These are phyloP conservation scores for Blastomyces parvus DNA, from an alignment of 2,329 filamentous ascomycete genomes.

Conservation along the genomic window DNA sequence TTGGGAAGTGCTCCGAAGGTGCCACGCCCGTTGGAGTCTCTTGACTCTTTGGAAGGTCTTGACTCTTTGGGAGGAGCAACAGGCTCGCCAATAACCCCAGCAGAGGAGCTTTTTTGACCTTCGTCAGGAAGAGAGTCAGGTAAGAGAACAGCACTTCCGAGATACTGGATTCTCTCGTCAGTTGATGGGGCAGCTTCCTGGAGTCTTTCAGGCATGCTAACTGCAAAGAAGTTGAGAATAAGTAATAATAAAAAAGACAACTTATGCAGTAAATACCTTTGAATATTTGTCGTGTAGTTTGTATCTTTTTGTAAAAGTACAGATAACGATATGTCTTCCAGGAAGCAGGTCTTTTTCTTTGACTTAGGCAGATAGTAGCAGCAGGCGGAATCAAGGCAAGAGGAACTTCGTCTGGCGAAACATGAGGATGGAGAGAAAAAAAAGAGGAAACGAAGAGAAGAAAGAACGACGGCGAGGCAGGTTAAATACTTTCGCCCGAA, in stretches of 20 bases:
- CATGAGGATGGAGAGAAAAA: neutral
- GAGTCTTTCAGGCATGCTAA: neutral
- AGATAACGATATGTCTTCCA: neutral
- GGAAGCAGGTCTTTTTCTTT: neutral
- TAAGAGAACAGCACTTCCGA: neutral
- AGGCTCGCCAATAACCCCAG: neutral
- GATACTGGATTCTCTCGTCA: neutral
- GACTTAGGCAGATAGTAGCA: neutral
- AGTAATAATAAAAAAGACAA: neutral
- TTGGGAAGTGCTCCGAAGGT: neutral
- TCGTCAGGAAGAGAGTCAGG: neutral
- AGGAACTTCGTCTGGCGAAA: neutral
- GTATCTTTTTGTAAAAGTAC: neutral
- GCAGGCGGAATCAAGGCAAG: neutral
- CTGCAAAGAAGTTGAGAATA: neutral
- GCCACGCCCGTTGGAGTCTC: neutral
- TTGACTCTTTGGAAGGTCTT: neutral
- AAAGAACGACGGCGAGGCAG: neutral
- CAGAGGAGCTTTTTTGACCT: neutral
- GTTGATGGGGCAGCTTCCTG: neutral
- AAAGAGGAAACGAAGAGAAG: neutral
- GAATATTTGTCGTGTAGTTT: neutral
- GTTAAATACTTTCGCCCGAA: neutral
- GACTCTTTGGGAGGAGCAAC: neutral
- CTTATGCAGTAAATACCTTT: neutral